A percentile compares a stretch with the other conserved stretches of the same genome.
Evolutionary conservation across 2,329 filamentous ascomycete species (phyloP).

Genomic region (Aspergillus sp.): DNA sequence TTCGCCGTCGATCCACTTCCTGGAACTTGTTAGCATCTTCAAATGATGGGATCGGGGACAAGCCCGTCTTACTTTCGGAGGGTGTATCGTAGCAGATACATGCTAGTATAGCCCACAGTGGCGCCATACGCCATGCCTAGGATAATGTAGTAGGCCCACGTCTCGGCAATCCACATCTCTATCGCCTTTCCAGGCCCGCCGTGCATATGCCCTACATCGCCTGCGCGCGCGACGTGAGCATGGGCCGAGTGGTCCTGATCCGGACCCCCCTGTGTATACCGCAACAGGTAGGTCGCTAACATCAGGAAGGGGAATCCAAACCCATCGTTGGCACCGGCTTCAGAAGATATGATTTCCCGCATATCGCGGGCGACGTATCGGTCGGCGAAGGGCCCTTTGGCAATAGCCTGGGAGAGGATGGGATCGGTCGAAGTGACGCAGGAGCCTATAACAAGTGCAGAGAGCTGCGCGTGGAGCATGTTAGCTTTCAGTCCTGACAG

Average conservation of each 20-base stretch:
- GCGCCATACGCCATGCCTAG: conserved; percentile 55
- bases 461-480: conserved; percentile 31
- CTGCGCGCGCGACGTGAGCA: conserved; percentile 22
- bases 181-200: conserved; percentile 54
- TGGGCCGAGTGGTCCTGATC: conserved; percentile 18
- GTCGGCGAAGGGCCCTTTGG: conserved; percentile 64
- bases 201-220: conserved; percentile 52
- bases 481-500: too few relatives aligned
- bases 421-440: conserved; percentile 64
- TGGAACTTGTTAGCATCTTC: conserved; percentile 11
- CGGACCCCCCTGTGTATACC: conserved; percentile 43
- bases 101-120: conserved; percentile 50
- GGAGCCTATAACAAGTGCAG: conserved; percentile 58
- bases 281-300: conserved; percentile 57
- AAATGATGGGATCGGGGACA: too few relatives aligned
- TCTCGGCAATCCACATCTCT: conserved; percentile 59
- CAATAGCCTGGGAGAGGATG: conserved; percentile 60
- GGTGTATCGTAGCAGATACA: conserved; percentile 47
- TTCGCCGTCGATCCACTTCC: conserved; percentile 57
- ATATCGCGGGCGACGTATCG: conserved; percentile 59
- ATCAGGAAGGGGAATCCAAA: conserved; percentile 64
- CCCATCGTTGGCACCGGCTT: conserved; percentile 62
- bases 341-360: conserved; percentile 62
- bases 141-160: conserved; percentile 59
- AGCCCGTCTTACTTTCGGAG: conserved; percentile 25